Base-by-base conservation (phyloP, 75 land plant species). In the Adiantum capillusveneris region DNA sequence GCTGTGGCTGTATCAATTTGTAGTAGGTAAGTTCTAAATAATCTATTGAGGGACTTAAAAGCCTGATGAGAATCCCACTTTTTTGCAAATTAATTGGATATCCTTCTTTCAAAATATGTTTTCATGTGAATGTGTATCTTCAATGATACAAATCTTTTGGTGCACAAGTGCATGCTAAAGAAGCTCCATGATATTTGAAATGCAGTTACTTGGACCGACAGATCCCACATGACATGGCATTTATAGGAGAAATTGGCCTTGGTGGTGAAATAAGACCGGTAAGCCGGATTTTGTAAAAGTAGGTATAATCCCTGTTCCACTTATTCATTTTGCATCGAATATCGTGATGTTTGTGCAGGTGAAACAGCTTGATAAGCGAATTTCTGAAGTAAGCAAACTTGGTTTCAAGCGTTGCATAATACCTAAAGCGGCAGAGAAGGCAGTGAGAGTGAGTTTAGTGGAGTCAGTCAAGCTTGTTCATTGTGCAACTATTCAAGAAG, bases 221-320 rank as follows among this genome's bases (percentile, higher is more conserved):
- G 29, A 73, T 92, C 53, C 95, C 95, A 11, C 68, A 62, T 42
- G 66, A 71, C 39, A 67, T 75, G 58, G 94, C 83, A 30, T 92
- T 92, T 54, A 81, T 92, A 46, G 97, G 94, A n/a, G 97, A 92
- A 79, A 65, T 92, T 59, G 97, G 95, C 26, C 86, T 92, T 56
- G 89, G 87, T 70, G 97, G 97, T 39, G 97, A 88, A 69, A 81
- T 92, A 54, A 83, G 95, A 54, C 37, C 51, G 62, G 97, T 92
- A 78, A 50, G 81, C 22, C 34, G 12, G 49, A 41, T n/a, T 27
- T 58, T 25, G 28, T 16, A 29, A 36, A 11, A 0, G 2, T 30
- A 14, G n/a, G 25, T 12, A 17, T 42, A 26, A 11, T 54, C 24
- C 24, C 25, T 25, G 2, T 1, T 19, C 29, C 0, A 22, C 1